Conservation (phyloP, 2,329 filamentous ascomycete genomes). For the Aspergillus fumigatiaffinis region DNA sequence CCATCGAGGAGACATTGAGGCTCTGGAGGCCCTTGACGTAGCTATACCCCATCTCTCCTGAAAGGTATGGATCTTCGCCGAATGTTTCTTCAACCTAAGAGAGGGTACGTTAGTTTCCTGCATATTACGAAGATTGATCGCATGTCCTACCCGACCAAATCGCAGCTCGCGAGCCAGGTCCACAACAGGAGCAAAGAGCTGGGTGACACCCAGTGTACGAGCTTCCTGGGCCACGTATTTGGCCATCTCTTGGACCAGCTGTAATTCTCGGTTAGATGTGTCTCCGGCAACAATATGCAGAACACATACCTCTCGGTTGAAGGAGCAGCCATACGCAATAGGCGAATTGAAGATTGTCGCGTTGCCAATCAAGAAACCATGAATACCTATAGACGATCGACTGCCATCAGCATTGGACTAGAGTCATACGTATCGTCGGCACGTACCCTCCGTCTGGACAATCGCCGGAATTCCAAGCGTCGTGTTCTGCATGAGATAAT, state of each 20-base stretch:
- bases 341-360: conserved; percentile 77
- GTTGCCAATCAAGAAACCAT: conserved; percentile 67
- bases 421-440: neutral
- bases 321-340: conserved; percentile 68
- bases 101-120: neutral
- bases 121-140: neutral
- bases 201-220: conserved; percentile 64
- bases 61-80: conserved; percentile 64
- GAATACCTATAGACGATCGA: conserved; percentile 45
- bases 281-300: neutral
- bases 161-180: conserved; percentile 69
- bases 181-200: conserved; percentile 67
- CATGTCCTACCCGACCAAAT: conserved; percentile 55
- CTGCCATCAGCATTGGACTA: neutral
- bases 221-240: conserved; percentile 63
- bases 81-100: conserved; percentile 63
- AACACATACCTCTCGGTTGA: conserved; percentile 52
- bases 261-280: neutral
- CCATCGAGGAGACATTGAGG: conserved; percentile 63
- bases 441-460: conserved; percentile 63
- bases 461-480: conserved; percentile 68
- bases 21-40: conserved; percentile 61
- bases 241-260: conserved; percentile 63
- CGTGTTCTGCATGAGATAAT: conserved; percentile 65
- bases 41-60: conserved; percentile 64